phyloP scores from a whole-genome alignment of 768 basidiomycete species.

The Auricularia sp. region DNA sequence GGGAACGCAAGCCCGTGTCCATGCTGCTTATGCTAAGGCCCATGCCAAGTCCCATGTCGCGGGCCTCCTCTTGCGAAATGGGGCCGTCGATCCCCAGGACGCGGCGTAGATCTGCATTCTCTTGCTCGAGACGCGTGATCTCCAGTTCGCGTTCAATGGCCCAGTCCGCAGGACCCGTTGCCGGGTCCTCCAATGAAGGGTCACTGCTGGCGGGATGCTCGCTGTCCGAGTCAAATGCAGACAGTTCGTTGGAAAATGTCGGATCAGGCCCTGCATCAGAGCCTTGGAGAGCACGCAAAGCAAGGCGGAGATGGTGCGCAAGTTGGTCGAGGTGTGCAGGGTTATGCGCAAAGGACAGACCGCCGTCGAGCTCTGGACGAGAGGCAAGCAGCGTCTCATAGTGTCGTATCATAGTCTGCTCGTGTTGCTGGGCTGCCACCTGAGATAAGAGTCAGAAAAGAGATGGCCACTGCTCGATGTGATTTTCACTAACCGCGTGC shows the following conservation, averaged over 20 bases:
- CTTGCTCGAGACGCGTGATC: slow-evolving; percentile 67
- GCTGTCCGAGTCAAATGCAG: neutral
- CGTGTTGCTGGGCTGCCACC: slow-evolving; percentile 88
- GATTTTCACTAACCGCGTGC: slow-evolving; percentile 49
- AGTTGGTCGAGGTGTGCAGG: slow-evolving; percentile 47
- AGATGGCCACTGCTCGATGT: slow-evolving; percentile 20
- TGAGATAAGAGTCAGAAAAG: slow-evolving; percentile 21
- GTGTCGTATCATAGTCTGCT: slow-evolving; percentile 75
- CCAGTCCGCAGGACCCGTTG: slow-evolving; percentile 54
- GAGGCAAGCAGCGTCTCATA: slow-evolving; percentile 66
- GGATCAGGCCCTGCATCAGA: slow-evolving; percentile 7
- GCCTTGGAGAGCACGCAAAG: slow-evolving; percentile 60
- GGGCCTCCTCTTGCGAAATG: neutral
- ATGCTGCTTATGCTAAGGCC: neutral
- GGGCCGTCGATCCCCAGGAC: slow-evolving; percentile 49
- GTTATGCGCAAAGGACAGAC: neutral
- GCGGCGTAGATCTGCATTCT: slow-evolving; percentile 71
- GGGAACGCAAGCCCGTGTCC: neutral
- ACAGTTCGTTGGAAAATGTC: slow-evolving; percentile 3
- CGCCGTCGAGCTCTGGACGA: neutral
- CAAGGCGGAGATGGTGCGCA: slow-evolving; percentile 55
- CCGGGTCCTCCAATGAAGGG: slow-evolving; percentile 12
- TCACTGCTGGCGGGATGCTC: neutral
- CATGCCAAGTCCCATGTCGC: neutral
- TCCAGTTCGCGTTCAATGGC: slow-evolving; percentile 80